Conservation (phyloP, 2,329 filamentous ascomycete genomes). For the Diplodia sapinea region DNA sequence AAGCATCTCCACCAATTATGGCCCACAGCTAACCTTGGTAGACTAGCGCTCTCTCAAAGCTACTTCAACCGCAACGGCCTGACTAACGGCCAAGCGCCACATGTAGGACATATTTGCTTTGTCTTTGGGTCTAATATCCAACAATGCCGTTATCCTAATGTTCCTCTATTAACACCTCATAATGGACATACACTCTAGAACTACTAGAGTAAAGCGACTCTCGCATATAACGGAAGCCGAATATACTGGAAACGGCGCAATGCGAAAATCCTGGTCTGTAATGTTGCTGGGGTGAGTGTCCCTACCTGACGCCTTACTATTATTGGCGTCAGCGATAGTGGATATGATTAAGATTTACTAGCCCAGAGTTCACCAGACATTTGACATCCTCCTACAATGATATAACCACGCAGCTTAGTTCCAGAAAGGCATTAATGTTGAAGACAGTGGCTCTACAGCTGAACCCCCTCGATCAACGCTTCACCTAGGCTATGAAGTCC, state of each 20-base stretch:
- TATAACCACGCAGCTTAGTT: too few species aligned
- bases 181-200: conserved; percentile 21
- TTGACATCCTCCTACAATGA: not conserved
- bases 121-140: too few species aligned
- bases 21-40: too few species aligned
- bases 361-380: not conserved
- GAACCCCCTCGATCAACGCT: too few species aligned
- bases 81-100: too few species aligned
- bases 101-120: too few species aligned
- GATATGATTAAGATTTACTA: not conserved
- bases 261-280: not conserved
- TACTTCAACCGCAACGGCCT: too few species aligned
- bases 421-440: too few species aligned
- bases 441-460: too few species aligned
- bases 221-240: not conserved
- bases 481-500: too few species aligned
- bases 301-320: not conserved
- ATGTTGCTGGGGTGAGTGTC: not conserved
- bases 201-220: conserved; percentile 40
- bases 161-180: not conserved
- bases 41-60: too few species aligned
- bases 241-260: not conserved
- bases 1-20: conserved; percentile 41
- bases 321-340: not conserved
- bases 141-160: too few species aligned